Base-by-base conservation (phyloP, 75 land plant species). In the Sequoia sempervirens region DNA sequence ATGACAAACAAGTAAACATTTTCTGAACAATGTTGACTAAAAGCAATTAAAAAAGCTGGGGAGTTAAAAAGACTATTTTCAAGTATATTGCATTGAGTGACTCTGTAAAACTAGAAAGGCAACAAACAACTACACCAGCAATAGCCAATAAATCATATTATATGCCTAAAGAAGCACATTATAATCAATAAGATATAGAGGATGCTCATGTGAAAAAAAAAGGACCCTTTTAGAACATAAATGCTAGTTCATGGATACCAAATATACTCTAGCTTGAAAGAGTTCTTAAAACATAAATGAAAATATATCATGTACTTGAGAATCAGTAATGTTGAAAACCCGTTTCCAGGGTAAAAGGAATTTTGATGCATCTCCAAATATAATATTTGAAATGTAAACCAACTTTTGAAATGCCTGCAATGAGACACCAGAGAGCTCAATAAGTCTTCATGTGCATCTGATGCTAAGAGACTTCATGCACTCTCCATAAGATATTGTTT, bases 341-440 rank as follows among this genome's bases (percentile, higher is more conserved):
- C 99, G 95, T 85, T 97, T 97, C 99, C 99, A 97, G 54, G 99
- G 99, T 82, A 97, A 88, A 79, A 96, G 94, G 83, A 96, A 97
- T 73, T 85, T 88, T 73, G 99, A 94, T 72, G 99, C 99, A 32
- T 96, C 98, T 41, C 99, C 99, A 91, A 97, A 97, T 0, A 96
- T 96, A 76, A 97, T 91, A 50, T 83, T 91, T 70, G 99, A 97
- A 52, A 97, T 96, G 85, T 97, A 97, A 50, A 97, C 91, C 74
- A 97, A 87, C 88, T 94, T 97, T 86, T 96, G 98, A 87, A 97
- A 97, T 85, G 98, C 93, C 99, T 97, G 99, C 88, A 88, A 81
- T 41, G 9, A 30, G 54, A 84, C 40, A 28, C 46, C 46, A 85
- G 82, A 82, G 76, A 83, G 70, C 17, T 86, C 82, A 84, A 38